Conservation (phyloP, 116 monocot genomes). For the Phalaenopsis hybrid region DNA sequence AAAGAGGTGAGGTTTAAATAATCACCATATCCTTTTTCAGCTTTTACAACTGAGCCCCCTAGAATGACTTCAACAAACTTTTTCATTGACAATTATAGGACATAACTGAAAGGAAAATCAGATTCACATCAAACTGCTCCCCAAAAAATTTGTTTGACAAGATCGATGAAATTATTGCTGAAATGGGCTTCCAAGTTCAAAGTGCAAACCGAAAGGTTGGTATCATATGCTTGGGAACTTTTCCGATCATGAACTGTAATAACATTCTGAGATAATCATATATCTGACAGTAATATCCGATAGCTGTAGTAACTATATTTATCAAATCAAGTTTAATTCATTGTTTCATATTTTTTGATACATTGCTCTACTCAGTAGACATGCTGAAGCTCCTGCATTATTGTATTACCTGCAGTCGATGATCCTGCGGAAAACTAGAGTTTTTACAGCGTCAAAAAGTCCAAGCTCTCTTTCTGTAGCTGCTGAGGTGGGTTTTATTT, state of each 20-base stretch:
- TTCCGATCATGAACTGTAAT: neutral
- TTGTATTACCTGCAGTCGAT: slow-evolving; percentile 34
- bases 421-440: slow-evolving; percentile 35
- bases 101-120: slow-evolving; percentile 67
- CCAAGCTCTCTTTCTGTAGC: slow-evolving; percentile 31
- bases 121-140: slow-evolving; percentile 69
- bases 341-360: too few relatives aligned
- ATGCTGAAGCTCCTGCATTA: neutral
- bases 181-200: slow-evolving; percentile 75
- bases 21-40: neutral
- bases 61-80: neutral
- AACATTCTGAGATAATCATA: neutral
- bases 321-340: too few relatives aligned
- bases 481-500: slow-evolving; percentile 38
- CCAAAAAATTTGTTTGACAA: slow-evolving; percentile 61
- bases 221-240: neutral
- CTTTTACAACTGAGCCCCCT: neutral
- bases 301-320: neutral
- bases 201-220: slow-evolving; percentile 59
- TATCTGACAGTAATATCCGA: neutral
- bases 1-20: slow-evolving; percentile 48
- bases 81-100: slow-evolving; percentile 33
- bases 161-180: slow-evolving; percentile 52
- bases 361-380: too few relatives aligned
- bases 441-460: slow-evolving; percentile 15